Base-by-base conservation (phyloP, 225 moss, liverwort and hornwort genomes). In the Physcomitrium patens region DNA sequence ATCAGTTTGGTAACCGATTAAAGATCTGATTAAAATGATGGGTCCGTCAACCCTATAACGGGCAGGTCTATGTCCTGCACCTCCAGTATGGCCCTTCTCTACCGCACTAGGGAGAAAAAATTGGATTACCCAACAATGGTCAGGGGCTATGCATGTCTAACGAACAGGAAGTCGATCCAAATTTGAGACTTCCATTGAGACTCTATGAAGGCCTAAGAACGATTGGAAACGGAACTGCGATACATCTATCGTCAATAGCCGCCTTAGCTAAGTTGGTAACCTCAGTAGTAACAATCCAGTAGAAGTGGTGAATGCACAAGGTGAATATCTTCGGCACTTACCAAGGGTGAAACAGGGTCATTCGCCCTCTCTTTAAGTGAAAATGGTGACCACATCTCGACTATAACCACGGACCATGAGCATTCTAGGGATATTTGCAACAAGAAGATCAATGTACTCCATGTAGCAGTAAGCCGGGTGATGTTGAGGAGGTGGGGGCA, bases 401-500 rank as follows among this genome's bases (percentile, higher is more conserved):
- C 95, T 82, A 60, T 99, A 99, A 11, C 99, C 99, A 26, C 99
- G 94, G 53, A 99, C 99, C 99, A 99, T 95, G 48, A 99, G 95
- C 65, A 99, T 85, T 83, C 91, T 93, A 8, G 99, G 95, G 51
- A 99, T 78, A 61, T 79, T 86, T 71, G 90, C 88, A 28, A 99
- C 99, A 63, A 99, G 89, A n/a, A 99, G 90, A 77, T 99, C 99
- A 66, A 95, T 92, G 73, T 99, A 99, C 85, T 99, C 99, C 99
- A 99, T 95, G 83, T 99, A 99, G 79, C 99, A 99, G 74, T 87
- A 91, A 48, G 92, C 70, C 17, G 99, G 99, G 84, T 99, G 99
- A 62, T 83, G 93, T 27, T 87, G 89, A 8, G 99, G 99, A 37
- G 99, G 99, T 49, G 99, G 99, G 5, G 99, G 99, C 56, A 99